Base-by-base conservation (phyloP, 768 basidiomycete species). In the Tubosaeta brunneosetosa region DNA sequence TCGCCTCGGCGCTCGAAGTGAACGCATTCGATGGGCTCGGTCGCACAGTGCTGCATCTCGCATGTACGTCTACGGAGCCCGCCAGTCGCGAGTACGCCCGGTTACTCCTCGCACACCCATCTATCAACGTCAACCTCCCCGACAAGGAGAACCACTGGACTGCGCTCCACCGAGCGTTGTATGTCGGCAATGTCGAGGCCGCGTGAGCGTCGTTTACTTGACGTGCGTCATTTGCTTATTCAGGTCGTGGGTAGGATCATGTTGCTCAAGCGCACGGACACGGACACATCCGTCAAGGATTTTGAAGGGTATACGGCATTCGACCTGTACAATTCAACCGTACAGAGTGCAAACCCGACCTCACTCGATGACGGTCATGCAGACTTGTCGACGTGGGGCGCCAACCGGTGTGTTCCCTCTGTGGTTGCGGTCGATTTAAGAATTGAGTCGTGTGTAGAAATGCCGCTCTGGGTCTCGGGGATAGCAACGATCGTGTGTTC, bases 131-230 rank as follows among this genome's bases (percentile, higher is more conserved):
- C 59, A 98, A 98, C 60, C 52, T 88, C 7, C 72, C 74, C 38
- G 95, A 99, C 68, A 66, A 66, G 49, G 95, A 98, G 75, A 90
- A 82, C 52, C 86, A 86, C 51, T 97, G 93, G 89, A 95, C 92
- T 1, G 81, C 94, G 7, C 73, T 98, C 19, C 95, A 99, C 62
- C 75, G 93, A 44, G 91, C 91, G 2, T 68, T 94, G 59, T 97
- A 93, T 65, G 67, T 75, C 34, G 91, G 89, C 1, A 91, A 93
- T 60, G 54, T 94, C 9, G 75, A 84, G 44, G 79, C 81, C 42
- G 86, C 80, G 83, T 87, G 57, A 54, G 85, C 75, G 6, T 29
- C 8, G 13, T 12, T 44, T 19, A 14, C n/a, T 22, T 19, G 29
- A 4, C 46, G 9, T n/a, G 19, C 19, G 22, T 38, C 41, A 16